Conservation (phyloP, 2,329 filamentous ascomycete genomes). For the Fusarium buharicum region DNA sequence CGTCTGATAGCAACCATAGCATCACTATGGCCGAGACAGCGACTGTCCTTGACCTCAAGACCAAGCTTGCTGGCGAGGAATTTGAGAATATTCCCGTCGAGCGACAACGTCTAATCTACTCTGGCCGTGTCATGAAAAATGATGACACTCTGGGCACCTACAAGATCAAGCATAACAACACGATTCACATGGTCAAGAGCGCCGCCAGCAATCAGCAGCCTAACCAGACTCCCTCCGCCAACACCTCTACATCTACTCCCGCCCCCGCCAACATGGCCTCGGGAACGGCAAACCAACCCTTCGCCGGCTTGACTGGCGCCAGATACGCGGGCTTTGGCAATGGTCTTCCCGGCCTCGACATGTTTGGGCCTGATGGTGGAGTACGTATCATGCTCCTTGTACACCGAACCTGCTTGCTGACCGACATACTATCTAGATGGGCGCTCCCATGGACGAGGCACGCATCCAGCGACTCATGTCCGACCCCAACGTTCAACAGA, state of each 20-base stretch:
- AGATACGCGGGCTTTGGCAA: conserved; percentile 88
- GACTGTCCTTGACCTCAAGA: conserved; percentile 87
- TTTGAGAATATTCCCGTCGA: conserved; percentile 88
- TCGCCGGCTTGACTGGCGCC: conserved; percentile 90
- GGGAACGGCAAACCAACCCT: conserved; percentile 85
- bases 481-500: conserved; percentile 85
- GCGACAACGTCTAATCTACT: conserved; percentile 96
- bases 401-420: conserved; percentile 13
- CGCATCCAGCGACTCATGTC: conserved; percentile 85
- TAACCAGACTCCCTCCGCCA: conserved; percentile 44
- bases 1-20: conserved; percentile 85
- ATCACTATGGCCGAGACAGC: conserved; percentile 82
- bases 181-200: conserved; percentile 95
- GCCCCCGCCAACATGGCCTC: conserved; percentile 81
- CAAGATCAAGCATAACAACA: conserved; percentile 97
- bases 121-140: conserved; percentile 95
- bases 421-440: conserved; percentile 72
- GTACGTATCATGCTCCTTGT: conserved; percentile 65
- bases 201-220: conserved; percentile 81
- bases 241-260: conserved; percentile 56
- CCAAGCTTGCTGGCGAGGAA: conserved; percentile 82
- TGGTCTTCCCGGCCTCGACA: conserved; percentile 84
- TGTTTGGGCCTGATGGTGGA: conserved; percentile 94
- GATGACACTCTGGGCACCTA: conserved; percentile 84
- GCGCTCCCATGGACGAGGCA: conserved; percentile 83